Conservation (phyloP, 495 filamentous ascomycete genomes). For the Xylaria grammica region DNA sequence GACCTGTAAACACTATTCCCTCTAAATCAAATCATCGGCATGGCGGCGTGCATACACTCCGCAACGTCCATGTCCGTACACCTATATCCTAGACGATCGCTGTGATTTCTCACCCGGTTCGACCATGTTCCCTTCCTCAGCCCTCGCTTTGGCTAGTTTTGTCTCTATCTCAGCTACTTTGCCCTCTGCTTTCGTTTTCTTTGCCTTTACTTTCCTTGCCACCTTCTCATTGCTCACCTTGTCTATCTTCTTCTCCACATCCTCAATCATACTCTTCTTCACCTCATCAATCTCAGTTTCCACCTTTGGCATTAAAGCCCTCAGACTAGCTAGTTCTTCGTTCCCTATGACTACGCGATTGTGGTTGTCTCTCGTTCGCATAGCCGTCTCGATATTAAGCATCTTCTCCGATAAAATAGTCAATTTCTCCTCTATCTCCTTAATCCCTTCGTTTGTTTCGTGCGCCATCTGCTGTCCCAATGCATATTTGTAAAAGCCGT, state of each 20-base stretch:
- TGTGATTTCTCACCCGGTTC: background rate
- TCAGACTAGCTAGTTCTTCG: background rate
- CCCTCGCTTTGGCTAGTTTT: background rate
- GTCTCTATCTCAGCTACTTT: background rate
- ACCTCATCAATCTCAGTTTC: conserved; percentile 2
- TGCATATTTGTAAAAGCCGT: background rate
- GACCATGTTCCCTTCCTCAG: background rate
- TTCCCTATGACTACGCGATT: background rate
- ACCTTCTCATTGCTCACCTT: background rate
- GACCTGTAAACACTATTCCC: too few species aligned
- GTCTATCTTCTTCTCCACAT: background rate
- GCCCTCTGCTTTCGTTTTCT: background rate
- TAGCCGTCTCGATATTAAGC: background rate
- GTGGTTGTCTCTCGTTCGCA: background rate
- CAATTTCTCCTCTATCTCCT: background rate
- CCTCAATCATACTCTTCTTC: background rate
- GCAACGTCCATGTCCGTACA: too few species aligned
- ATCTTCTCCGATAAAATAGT: background rate
- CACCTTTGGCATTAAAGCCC: background rate
- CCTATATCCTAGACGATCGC: too few species aligned
- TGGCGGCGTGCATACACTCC: too few species aligned
- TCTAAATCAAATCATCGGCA: too few species aligned
- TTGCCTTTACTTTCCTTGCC: background rate
- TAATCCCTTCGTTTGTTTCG: background rate
- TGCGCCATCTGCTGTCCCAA: background rate